Evolutionary conservation across 2,329 filamentous ascomycete species (phyloP).

Genomic region (Nemania diffusa): DNA sequence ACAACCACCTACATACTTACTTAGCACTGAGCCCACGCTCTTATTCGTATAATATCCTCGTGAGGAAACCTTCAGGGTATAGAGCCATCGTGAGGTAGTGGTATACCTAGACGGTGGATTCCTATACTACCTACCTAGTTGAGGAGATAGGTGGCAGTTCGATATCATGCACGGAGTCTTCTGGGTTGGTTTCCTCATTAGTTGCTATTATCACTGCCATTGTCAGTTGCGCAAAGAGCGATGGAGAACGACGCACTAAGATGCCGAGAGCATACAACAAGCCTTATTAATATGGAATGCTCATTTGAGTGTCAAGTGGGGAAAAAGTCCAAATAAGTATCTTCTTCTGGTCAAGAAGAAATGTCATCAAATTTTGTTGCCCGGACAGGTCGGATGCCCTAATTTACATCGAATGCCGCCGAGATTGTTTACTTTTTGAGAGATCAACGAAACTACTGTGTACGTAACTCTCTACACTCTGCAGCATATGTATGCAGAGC

Average conservation of each 20-base stretch:
- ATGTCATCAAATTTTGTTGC: conserved; percentile 47
- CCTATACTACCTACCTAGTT: too few relatives aligned
- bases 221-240: neutral
- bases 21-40: too few relatives aligned
- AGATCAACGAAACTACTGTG: conserved; percentile 14
- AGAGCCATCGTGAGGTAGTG: too few relatives aligned
- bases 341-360: conserved; percentile 1
- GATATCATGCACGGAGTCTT: too few relatives aligned
- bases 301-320: neutral
- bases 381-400: conserved; percentile 37
- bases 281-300: neutral
- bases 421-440: conserved; percentile 34
- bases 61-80: too few relatives aligned
- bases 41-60: too few relatives aligned
- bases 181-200: too few relatives aligned
- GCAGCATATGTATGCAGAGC: too few relatives aligned
- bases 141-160: too few relatives aligned
- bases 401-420: conserved; percentile 34
- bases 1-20: too few relatives aligned
- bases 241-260: neutral
- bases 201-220: neutral
- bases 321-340: neutral
- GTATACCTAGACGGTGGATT: too few relatives aligned
- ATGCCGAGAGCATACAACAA: neutral
- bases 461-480: too few relatives aligned